phyloP scores from a whole-genome alignment of 108 stramenopile species.

The Chaetoceros tenuissimus region DNA sequence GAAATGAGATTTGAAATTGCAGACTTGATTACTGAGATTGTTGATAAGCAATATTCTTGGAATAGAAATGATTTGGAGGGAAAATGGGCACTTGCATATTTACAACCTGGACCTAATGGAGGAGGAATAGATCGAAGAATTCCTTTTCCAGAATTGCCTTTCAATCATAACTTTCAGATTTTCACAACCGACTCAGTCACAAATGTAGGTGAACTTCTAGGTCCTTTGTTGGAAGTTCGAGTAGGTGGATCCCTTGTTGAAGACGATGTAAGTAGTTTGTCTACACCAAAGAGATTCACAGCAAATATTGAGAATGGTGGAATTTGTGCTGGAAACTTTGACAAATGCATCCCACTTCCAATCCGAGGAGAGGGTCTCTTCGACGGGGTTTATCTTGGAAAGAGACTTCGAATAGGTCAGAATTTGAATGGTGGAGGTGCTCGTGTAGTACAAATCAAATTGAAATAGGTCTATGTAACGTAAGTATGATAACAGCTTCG shows the following conservation, averaged over 20 bases:
- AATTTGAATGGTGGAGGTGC: constrained; percentile 53
- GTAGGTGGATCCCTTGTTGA: constrained; percentile 30
- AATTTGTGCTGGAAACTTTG: too few relatives aligned
- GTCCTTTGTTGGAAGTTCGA: constrained; percentile 22
- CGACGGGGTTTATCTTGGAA: constrained; percentile 39
- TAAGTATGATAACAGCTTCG: too few relatives aligned
- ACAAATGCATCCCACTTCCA: constrained; percentile 32
- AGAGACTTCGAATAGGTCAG: constrained; percentile 37
- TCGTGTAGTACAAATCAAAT: constrained; percentile 37
- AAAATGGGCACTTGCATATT: constrained; percentile 30
- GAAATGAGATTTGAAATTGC: constrained; percentile 23
- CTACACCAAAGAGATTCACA: constrained; percentile 3
- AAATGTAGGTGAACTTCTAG: constrained; percentile 36
- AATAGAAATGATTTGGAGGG: constrained; percentile 16
- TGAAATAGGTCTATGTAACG: too few relatives aligned
- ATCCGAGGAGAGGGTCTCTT: constrained; percentile 39
- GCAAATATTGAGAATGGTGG: constrained; percentile 10
- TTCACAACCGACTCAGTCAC: constrained; percentile 15
- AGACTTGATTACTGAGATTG: constrained; percentile 17
- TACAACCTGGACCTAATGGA: constrained; percentile 39
- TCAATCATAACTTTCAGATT: constrained; percentile 36
- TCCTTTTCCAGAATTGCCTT: constrained; percentile 43
- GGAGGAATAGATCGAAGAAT: constrained; percentile 46
- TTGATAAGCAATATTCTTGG: constrained; percentile 4
- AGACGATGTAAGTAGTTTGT: constrained; percentile 2